Percentiles rank a stretch among this genome's conserved stretches.
These are phyloP conservation scores for Litsea cubeba DNA, from an alignment of 164 flowering plant species.

Conservation along the genomic window DNA sequence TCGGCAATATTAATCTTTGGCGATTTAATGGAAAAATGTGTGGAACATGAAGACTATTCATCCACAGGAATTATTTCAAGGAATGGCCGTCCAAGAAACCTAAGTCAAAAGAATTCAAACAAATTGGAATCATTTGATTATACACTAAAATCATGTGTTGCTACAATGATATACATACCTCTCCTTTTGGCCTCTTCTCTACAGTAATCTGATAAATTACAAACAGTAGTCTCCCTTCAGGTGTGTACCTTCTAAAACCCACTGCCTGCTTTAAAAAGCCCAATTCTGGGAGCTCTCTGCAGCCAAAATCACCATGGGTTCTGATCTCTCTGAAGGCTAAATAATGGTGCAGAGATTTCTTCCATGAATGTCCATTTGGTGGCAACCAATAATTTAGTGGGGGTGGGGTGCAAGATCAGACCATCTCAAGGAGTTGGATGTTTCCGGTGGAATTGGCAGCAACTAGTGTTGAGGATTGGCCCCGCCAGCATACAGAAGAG, in stretches of 20 bases:
- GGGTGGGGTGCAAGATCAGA: slow-evolving; percentile 22
- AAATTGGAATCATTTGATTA: too few relatives aligned
- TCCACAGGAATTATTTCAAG: too few relatives aligned
- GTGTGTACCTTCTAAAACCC: neutral
- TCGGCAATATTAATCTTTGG: too few relatives aligned
- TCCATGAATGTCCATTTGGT: too few relatives aligned
- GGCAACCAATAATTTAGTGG: neutral
- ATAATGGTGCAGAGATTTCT: neutral
- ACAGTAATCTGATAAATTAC: neutral
- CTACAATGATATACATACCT: neutral
- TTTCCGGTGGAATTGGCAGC: slow-evolving; percentile 93
- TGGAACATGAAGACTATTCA: too few relatives aligned
- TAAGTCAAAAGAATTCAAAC: too few relatives aligned
- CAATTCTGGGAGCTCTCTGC: neutral
- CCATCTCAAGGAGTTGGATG: slow-evolving; percentile 88
- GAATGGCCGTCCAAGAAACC: too few relatives aligned
- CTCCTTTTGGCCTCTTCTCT: neutral
- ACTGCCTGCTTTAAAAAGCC: neutral
- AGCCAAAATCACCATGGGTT: too few relatives aligned
- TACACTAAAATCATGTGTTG: too few relatives aligned
- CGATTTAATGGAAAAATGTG: too few relatives aligned
- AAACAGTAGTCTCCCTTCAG: neutral
- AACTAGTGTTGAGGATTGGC: slow-evolving; percentile 73
- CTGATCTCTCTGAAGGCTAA: neutral
- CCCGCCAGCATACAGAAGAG: slow-evolving; percentile 93